These are phyloP conservation scores for Mortierella sp. DNA, from an alignment of 371 early-diverging fungal genomes.

Conservation along the genomic window DNA sequence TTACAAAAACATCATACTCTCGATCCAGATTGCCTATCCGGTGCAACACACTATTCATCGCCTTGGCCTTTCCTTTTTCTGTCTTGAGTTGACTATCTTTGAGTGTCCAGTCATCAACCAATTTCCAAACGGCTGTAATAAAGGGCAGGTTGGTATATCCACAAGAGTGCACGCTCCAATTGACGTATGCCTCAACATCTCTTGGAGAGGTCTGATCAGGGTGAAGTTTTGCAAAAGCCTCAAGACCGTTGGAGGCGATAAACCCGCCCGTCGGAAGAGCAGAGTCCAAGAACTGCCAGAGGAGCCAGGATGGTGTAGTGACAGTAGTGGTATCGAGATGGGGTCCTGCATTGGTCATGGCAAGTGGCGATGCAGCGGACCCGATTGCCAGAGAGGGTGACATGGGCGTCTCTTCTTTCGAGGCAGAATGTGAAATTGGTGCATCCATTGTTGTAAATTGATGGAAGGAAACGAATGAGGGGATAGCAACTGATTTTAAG, in stretches of 20 bases:
- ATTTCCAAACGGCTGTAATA: constrained; percentile 71
- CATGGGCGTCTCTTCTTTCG: background rate
- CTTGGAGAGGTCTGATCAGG: constrained; percentile 27
- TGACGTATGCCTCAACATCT: constrained; percentile 45
- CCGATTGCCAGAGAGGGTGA: background rate
- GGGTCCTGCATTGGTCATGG: background rate
- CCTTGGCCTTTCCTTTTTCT: constrained; percentile 31
- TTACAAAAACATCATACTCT: constrained; percentile 55
- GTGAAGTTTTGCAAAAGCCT: constrained; percentile 64
- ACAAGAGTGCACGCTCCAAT: constrained; percentile 68
- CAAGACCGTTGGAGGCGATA: constrained; percentile 86
- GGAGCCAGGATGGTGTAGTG: constrained; percentile 69
- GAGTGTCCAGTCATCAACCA: constrained; percentile 42
- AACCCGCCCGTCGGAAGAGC: constrained; percentile 93
- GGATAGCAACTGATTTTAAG: too few relatives aligned
- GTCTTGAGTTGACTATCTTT: constrained; percentile 48
- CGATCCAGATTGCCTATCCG: constrained; percentile 48
- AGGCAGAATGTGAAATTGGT: background rate
- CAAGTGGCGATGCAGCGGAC: background rate
- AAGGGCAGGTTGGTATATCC: constrained; percentile 78
- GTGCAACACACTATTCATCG: constrained; percentile 38
- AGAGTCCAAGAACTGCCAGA: constrained; percentile 89
- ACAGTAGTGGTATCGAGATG: constrained; percentile 35
- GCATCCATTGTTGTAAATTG: background rate
- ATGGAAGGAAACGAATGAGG: too few relatives aligned